Evolutionary conservation across 257 asterid genomes (phyloP).

Genomic region (Penstemon eatonii): DNA sequence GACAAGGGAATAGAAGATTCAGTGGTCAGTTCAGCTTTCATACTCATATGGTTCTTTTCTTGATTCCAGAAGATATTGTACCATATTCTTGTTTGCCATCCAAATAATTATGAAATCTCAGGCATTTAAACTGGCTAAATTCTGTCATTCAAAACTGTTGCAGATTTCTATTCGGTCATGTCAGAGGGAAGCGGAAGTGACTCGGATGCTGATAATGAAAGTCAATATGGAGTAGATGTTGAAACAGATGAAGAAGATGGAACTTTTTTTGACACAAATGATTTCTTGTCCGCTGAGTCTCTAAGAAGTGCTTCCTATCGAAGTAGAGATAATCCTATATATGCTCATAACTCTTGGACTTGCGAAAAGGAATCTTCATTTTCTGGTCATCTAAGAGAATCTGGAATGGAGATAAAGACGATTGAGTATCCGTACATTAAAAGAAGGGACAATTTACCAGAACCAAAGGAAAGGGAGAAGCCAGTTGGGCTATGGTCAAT

Average conservation of each 20-base stretch:
- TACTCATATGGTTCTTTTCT: constrained; percentile 11
- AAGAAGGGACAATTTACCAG: constrained; percentile 86
- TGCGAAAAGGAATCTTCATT: constrained; percentile 57
- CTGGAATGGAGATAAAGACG: constrained; percentile 53
- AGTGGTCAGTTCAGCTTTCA: constrained; percentile 71
- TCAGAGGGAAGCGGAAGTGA: constrained; percentile 95
- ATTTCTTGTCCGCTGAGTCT: constrained; percentile 80
- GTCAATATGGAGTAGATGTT: constrained; percentile 74
- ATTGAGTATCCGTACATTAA: constrained; percentile 66
- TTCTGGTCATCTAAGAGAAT: constrained; percentile 57
- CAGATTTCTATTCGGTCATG: constrained; percentile 95
- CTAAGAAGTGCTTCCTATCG: constrained; percentile 89
- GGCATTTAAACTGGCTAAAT: constrained; percentile 11
- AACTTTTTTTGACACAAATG: constrained; percentile 83
- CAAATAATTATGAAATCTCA: constrained; percentile 17
- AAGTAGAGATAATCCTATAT: constrained; percentile 71
- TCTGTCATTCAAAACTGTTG: constrained; percentile 22
- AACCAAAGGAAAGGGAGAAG: constrained; percentile 94
- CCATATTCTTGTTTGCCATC: constrained; percentile 7
- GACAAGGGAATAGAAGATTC: constrained; percentile 88
- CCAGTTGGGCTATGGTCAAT: constrained; percentile 97
- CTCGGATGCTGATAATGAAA: constrained; percentile 89
- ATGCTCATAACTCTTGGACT: constrained; percentile 52
- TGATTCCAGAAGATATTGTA: constrained; percentile 18
- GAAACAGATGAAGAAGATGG: constrained; percentile 95